Conservation (phyloP, 192 early-diverging fungal species). For the Coemansia sp. region DNA sequence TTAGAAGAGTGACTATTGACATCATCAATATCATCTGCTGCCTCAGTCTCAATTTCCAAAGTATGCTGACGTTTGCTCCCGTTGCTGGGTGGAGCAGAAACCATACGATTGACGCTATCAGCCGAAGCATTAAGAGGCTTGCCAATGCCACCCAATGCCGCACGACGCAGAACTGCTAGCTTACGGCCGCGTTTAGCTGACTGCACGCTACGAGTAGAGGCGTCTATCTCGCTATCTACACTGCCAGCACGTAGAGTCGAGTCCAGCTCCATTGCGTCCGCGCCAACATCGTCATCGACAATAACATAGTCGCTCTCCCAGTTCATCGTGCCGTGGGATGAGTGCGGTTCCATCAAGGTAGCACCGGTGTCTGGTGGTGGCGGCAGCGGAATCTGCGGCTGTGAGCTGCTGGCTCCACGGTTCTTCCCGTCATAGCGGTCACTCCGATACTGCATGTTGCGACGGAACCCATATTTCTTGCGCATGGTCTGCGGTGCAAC, state of each 20-base stretch:
- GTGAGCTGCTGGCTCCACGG: conserved; percentile 11
- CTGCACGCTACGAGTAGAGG: conserved; percentile 11
- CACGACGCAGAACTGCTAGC: conserved; percentile 25
- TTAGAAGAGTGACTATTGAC: conserved; percentile 52
- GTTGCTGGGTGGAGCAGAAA: background rate
- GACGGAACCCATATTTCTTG: conserved; percentile 46
- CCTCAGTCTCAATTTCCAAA: conserved; percentile 52
- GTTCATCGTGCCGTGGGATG: conserved; percentile 3
- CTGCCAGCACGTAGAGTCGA: conserved; percentile 32
- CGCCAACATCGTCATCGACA: conserved; percentile 26
- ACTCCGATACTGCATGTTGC: conserved; percentile 45
- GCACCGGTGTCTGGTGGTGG: conserved; percentile 32
- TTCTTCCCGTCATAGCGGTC: conserved; percentile 19
- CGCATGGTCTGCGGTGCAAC: conserved; percentile 30
- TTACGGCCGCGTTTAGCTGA: conserved; percentile 36
- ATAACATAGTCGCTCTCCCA: conserved; percentile 47
- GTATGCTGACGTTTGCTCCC: conserved; percentile 10
- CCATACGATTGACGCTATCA: background rate
- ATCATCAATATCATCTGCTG: conserved; percentile 54
- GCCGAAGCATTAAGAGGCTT: conserved; percentile 3
- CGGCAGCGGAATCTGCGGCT: conserved; percentile 22
- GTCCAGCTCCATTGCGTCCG: conserved; percentile 25
- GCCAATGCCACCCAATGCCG: conserved; percentile 35
- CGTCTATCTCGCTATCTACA: conserved; percentile 29
- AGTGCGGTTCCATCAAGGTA: conserved; percentile 16